phyloP scores from a whole-genome alignment of 2,329 filamentous ascomycete genomes.

The Elsinoe perseae region DNA sequence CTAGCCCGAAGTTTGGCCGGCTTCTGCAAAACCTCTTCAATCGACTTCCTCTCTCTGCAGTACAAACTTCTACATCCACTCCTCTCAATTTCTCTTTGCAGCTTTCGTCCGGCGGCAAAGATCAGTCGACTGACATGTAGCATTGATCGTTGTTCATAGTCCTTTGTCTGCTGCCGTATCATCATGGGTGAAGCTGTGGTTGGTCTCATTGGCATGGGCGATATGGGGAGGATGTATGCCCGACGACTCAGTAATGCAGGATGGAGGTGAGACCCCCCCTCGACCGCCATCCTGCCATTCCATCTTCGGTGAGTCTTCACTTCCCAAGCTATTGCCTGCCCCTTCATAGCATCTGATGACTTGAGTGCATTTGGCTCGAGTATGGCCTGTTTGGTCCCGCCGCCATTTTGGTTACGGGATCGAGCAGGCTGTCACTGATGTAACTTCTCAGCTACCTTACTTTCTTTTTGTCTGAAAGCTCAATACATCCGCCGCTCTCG shows the following conservation, averaged over 20 bases:
- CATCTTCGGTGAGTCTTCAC: slow-evolving; percentile 30
- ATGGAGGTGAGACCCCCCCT: slow-evolving; percentile 70
- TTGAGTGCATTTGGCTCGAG: slow-evolving; percentile 99
- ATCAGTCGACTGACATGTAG: slow-evolving; percentile 10
- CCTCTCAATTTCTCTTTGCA: background rate
- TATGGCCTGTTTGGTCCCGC: slow-evolving; percentile 60
- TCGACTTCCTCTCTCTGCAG: slow-evolving; percentile 12
- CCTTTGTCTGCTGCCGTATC: slow-evolving; percentile 17
- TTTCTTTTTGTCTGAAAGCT: slow-evolving; percentile 71
- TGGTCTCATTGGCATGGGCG: slow-evolving; percentile 97
- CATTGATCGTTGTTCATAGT: background rate
- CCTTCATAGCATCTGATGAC: slow-evolving; percentile 69
- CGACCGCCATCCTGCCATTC: too few species aligned
- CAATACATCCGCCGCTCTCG: slow-evolving; percentile 9
- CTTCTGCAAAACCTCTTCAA: slow-evolving; percentile 11
- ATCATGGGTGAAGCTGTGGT: slow-evolving; percentile 64
- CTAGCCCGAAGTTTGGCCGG: slow-evolving; percentile 16
- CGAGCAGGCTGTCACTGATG: slow-evolving; percentile 77
- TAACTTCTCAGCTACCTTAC: slow-evolving; percentile 98
- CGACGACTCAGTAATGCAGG: slow-evolving; percentile 79
- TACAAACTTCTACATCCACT: slow-evolving; percentile 5
- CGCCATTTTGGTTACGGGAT: slow-evolving; percentile 62
- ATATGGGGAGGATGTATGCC: slow-evolving; percentile 99
- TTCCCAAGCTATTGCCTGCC: slow-evolving; percentile 17
- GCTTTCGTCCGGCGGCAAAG: too few species aligned